Evolutionary conservation across 257 asterid genomes (phyloP).

Genomic region (Nicotiana attenuata): DNA sequence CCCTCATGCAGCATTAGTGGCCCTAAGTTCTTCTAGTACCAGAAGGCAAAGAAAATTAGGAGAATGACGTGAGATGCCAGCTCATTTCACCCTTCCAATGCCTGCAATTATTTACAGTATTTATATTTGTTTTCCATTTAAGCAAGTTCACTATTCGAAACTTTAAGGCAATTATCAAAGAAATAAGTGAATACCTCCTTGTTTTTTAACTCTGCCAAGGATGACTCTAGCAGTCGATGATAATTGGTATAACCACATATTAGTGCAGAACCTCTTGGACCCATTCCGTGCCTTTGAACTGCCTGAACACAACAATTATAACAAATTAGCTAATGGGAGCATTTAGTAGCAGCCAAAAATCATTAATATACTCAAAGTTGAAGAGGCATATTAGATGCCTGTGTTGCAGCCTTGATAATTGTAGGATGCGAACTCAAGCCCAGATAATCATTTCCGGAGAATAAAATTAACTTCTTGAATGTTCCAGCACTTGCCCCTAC

Average conservation of each 20-base stretch:
- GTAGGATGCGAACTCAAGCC: constrained; percentile 90
- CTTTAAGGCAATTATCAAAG: background rate
- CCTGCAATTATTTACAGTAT: background rate
- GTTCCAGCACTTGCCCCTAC: constrained; percentile 33
- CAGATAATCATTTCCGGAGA: constrained; percentile 97
- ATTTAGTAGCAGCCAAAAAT: background rate
- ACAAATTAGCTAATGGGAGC: background rate
- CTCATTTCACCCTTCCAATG: background rate
- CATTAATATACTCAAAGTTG: background rate
- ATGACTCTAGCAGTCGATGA: constrained; percentile 76
- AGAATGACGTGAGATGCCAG: background rate
- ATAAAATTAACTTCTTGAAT: constrained; percentile 60
- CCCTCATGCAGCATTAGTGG: background rate
- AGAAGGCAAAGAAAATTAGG: background rate
- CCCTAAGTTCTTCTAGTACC: background rate
- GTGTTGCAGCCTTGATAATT: constrained; percentile 64
- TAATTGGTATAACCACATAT: constrained; percentile 90
- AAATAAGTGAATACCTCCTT: constrained; percentile 55
- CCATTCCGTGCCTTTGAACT: constrained; percentile 89
- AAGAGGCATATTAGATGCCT: constrained; percentile 36
- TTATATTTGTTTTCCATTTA: background rate
- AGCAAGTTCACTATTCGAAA: background rate
- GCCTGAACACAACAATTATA: constrained; percentile 40
- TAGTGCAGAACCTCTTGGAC: constrained; percentile 97
- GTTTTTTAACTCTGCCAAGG: constrained; percentile 70